These are phyloP conservation scores for Tritrichomonas musculus DNA, from an alignment of 208 protist species.

Conservation along the genomic window DNA sequence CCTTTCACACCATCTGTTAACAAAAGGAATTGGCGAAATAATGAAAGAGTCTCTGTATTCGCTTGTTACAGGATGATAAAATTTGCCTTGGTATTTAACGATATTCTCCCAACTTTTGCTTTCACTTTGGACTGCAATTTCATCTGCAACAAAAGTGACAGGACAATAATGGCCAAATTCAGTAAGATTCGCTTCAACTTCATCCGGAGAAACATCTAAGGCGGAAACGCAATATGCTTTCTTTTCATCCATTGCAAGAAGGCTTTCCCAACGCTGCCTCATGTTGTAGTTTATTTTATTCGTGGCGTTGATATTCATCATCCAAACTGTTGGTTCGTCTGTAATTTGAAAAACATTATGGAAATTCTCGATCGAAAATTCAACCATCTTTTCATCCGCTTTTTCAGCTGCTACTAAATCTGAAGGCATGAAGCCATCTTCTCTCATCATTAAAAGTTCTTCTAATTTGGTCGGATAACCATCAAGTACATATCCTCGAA, in stretches of 20 bases:
- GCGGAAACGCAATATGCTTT: not conserved
- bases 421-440: not conserved
- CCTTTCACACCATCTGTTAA: not conserved
- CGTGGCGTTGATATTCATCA: not conserved
- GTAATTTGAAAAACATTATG: not conserved
- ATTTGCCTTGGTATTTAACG: not conserved
- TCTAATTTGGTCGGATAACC: not conserved
- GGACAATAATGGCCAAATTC: not conserved
- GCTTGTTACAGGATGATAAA: not conserved
- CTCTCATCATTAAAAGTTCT: not conserved
- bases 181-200: not conserved
- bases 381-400: not conserved
- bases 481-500: not conserved
- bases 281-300: constrained; percentile 22
- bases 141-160: not conserved
- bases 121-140: not conserved
- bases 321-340: not conserved
- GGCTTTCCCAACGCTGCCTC: not conserved
- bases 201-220: not conserved
- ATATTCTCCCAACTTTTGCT: not conserved
- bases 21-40: not conserved
- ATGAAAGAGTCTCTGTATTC: not conserved
- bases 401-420: not conserved
- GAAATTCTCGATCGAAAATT: not conserved
- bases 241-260: constrained; percentile 2